Percentiles rank a stretch among this genome's conserved stretches.
Evolutionary conservation across 2,329 filamentous ascomycete species (phyloP).

Genomic region (Cordyceps javanica): DNA sequence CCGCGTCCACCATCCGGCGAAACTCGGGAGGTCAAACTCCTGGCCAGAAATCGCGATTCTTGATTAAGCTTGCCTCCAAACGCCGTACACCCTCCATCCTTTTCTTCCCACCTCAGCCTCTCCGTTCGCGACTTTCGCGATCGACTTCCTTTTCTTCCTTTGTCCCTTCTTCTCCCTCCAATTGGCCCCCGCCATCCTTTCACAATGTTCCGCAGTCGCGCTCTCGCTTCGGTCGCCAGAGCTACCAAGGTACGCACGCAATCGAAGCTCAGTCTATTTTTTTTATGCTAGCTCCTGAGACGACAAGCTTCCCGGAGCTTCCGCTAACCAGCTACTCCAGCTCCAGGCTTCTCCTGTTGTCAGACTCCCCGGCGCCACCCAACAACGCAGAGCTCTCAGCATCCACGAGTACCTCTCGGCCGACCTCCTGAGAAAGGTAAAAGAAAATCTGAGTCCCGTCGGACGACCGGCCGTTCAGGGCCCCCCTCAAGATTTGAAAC

Average conservation of each 20-base stretch:
- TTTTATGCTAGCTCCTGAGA: slow-evolving; percentile 5
- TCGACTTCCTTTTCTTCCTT: slow-evolving; percentile 14
- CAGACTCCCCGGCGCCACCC: slow-evolving; percentile 58
- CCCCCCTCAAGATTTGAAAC: slow-evolving; percentile 16
- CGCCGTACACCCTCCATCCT: background rate
- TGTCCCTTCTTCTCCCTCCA: slow-evolving; percentile 10
- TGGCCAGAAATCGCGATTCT: slow-evolving; percentile 13
- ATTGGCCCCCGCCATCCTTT: slow-evolving; percentile 15
- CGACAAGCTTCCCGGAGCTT: slow-evolving; percentile 17
- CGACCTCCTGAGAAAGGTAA: slow-evolving; percentile 73
- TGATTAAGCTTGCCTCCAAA: slow-evolving; percentile 8
- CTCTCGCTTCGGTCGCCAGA: slow-evolving; percentile 72
- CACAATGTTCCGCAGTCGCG: slow-evolving; percentile 81
- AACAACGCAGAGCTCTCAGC: slow-evolving; percentile 84
- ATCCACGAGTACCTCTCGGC: slow-evolving; percentile 98
- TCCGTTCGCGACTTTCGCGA: slow-evolving; percentile 10
- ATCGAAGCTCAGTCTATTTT: slow-evolving; percentile 13
- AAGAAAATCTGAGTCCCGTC: slow-evolving; percentile 7
- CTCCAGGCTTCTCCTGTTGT: slow-evolving; percentile 36
- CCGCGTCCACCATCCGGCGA: slow-evolving; percentile 14
- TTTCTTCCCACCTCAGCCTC: slow-evolving; percentile 2
- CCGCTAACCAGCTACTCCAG: slow-evolving; percentile 8
- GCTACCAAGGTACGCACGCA: slow-evolving; percentile 62
- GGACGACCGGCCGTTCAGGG: slow-evolving; percentile 1
- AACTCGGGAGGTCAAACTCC: slow-evolving; percentile 14